A percentile compares a stretch with the other conserved stretches of the same genome.
These are phyloP conservation scores for Calonectria hawksworthii DNA, from an alignment of 2,329 filamentous ascomycete genomes.

Conservation along the genomic window DNA sequence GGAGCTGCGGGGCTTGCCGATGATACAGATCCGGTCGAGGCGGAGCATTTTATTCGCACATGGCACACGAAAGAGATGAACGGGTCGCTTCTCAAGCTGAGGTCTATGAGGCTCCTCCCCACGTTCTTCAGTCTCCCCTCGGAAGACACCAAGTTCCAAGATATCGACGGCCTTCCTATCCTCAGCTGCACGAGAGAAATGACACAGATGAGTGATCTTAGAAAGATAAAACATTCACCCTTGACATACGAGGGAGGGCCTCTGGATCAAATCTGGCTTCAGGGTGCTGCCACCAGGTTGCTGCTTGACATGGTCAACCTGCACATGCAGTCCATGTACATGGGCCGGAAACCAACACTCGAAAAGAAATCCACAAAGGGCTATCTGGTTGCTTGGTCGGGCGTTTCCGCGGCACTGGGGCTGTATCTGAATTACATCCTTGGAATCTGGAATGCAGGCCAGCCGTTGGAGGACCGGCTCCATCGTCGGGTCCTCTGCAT, in stretches of 20 bases:
- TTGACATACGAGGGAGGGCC: not conserved
- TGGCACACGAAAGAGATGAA: conserved; percentile 35
- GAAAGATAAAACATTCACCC: not conserved
- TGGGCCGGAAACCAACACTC: not conserved
- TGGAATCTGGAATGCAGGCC: conserved; percentile 33
- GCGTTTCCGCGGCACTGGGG: conserved; percentile 18
- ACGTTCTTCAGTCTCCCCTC: conserved; percentile 35
- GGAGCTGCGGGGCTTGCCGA: not conserved
- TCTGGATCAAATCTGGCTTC: conserved; percentile 30
- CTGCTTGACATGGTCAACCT: conserved; percentile 29
- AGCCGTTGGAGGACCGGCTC: conserved; percentile 30
- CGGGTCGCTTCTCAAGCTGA: conserved; percentile 27
- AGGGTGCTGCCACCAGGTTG: conserved; percentile 35
- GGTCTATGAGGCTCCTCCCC: conserved; percentile 32
- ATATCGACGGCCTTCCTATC: conserved; percentile 23
- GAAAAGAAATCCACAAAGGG: accelerated
- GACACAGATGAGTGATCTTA: conserved; percentile 12
- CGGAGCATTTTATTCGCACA: conserved; percentile 28
- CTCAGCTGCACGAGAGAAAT: conserved; percentile 25
- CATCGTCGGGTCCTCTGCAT: conserved; percentile 30
- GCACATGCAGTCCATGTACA: conserved; percentile 31
- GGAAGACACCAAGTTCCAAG: not conserved
- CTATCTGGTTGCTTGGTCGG: conserved; percentile 33
- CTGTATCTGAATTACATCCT: conserved; percentile 35
- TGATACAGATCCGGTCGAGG: not conserved